Base-by-base conservation (phyloP, 139 green algal species). In the Tetraselmis striata region DNA sequence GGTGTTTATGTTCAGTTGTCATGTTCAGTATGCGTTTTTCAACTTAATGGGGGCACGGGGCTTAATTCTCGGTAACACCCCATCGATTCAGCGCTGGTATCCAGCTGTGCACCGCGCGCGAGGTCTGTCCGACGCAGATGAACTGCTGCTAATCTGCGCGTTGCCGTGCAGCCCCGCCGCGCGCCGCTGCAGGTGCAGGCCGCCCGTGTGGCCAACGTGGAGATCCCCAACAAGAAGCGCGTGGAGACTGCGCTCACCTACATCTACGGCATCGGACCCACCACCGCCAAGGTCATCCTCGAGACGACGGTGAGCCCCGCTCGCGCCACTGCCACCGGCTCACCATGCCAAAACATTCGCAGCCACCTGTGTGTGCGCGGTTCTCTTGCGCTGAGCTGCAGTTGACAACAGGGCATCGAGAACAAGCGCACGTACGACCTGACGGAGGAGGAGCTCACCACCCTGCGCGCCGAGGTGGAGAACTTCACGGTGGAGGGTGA, bases 151-250 rank as follows among this genome's bases (percentile, higher is more conserved):
- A n/a, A n/a, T n/a, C n/a, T n/a, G n/a, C n/a, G n/a, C n/a, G n/a
- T n/a, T n/a, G n/a, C n/a, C n/a, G n/a, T n/a, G 45, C 45, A 67
- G 45, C 45, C 45, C 59, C 85, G 88, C 75, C 89, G 92, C 25
- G 81, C 74, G 32, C 87, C 93, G 23, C 85, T 97, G 58, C 83
- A 83, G n/a, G 88, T 97, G n/a, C 81, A 92, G 82, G 89, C 87
- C 27, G 90, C 97, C n/a, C 96, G 96, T 94, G 91, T 99, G 2
- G 96, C 93, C 78, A 96, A 96, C 78, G 95, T 99, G 76, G 97
- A 99, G 85, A 96, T 99, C 75, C 97, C 97, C 75, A 99, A 99
- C 93, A 89, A 90, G 86, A 99, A 99, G 93, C 85, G 91, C 18
- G 93, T 98, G 59, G 94, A 99, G 90, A 94, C 88, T 32, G 95